Percentiles rank a stretch among this genome's conserved stretches.
These are phyloP conservation scores for Aspergillus sp. DNA, from an alignment of 2,329 filamentous ascomycete species.

Conservation along the genomic window DNA sequence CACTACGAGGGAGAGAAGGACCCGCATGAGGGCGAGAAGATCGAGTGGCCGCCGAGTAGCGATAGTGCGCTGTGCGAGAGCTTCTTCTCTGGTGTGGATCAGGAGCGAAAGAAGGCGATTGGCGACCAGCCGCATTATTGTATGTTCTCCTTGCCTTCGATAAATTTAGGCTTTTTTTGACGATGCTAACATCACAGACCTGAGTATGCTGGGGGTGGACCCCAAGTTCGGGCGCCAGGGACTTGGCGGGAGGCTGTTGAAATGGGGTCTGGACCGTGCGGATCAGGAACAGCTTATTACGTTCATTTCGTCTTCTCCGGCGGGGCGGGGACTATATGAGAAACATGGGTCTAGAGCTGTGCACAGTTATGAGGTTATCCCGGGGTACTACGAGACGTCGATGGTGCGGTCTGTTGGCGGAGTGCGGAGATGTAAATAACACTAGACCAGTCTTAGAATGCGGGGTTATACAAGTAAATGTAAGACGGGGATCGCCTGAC, in stretches of 20 bases:
- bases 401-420: conserved; percentile 8
- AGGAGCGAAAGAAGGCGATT: neutral
- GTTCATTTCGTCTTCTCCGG: conserved; percentile 11
- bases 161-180: neutral
- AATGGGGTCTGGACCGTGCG: conserved; percentile 11
- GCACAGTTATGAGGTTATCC: conserved; percentile 9
- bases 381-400: conserved; percentile 9
- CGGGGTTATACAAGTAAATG: neutral
- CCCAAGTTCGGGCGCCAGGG: conserved; percentile 12
- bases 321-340: conserved; percentile 11
- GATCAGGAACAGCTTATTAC: conserved; percentile 5
- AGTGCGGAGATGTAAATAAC: neutral
- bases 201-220: conserved; percentile 11
- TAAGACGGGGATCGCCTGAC: no score
- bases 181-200: neutral
- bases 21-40: neutral
- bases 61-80: conserved; percentile 9
- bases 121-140: conserved; percentile 11
- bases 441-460: neutral
- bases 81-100: neutral
- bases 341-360: conserved; percentile 7
- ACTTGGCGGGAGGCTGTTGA: conserved; percentile 3
- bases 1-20: neutral
- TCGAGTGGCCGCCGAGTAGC: conserved; percentile 6
- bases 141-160: no score